These are phyloP conservation scores for Typha latifolia DNA, from an alignment of 176 grass and related monocot species.

Conservation along the genomic window DNA sequence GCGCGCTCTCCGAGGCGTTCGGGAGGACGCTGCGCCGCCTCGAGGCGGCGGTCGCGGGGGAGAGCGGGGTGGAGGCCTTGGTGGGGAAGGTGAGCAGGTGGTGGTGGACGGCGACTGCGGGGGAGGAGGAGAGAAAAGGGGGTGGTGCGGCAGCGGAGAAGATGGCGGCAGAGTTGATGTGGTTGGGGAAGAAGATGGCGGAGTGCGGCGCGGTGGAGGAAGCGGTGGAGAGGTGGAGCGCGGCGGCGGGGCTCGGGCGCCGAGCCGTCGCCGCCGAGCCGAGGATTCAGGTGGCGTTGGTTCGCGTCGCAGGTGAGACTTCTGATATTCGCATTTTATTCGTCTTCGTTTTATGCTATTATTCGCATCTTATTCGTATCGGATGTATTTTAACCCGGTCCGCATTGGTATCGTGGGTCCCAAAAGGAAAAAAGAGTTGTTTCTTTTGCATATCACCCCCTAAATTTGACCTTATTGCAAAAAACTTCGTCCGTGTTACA, in stretches of 20 bases:
- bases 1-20: constrained; percentile 42
- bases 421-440: too few relatives aligned
- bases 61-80: constrained; percentile 18
- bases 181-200: constrained; percentile 73
- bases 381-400: too few relatives aligned
- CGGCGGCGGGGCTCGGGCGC: constrained; percentile 31
- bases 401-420: too few relatives aligned
- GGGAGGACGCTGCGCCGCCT: constrained; percentile 42
- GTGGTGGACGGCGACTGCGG: constrained; percentile 29
- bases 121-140: constrained; percentile 19
- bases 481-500: too few relatives aligned
- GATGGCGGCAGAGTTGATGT: constrained; percentile 63
- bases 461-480: too few relatives aligned
- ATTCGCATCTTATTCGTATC: not conserved
- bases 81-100: constrained; percentile 36
- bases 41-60: constrained; percentile 29
- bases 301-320: constrained; percentile 46
- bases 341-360: not conserved
- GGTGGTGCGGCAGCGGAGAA: constrained; percentile 48
- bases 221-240: constrained; percentile 43
- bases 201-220: constrained; percentile 41
- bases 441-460: too few relatives aligned
- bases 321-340: not conserved
- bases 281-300: constrained; percentile 57
- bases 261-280: constrained; percentile 45